phyloP scores from a whole-genome alignment of 1,284 basidiomycete species.

The Sporisorium scitamineum region DNA sequence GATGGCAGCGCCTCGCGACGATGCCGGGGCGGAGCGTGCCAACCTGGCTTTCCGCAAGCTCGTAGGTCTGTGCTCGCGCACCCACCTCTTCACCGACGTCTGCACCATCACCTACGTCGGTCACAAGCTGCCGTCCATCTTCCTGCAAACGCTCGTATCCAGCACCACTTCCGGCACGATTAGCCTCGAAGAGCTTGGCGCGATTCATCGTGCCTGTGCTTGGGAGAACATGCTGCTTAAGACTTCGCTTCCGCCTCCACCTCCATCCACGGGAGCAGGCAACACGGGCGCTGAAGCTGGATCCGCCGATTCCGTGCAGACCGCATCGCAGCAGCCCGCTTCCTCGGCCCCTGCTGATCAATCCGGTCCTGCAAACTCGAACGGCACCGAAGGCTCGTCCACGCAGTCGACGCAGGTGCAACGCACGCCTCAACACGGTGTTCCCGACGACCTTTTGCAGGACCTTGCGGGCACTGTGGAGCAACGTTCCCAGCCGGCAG shows the following conservation, averaged over 20 bases:
- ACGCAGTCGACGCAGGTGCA: slow-evolving; percentile 21
- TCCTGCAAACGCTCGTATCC: slow-evolving; percentile 74
- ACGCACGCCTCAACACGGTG: slow-evolving; percentile 39
- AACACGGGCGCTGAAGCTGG: slow-evolving; percentile 22
- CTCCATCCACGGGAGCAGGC: slow-evolving; percentile 6
- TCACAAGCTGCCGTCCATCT: slow-evolving; percentile 79
- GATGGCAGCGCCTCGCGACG: slow-evolving; percentile 36
- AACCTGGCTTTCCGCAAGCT: slow-evolving; percentile 81
- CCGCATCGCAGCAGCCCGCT: slow-evolving; percentile 4
- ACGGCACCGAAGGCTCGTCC: slow-evolving; percentile 4
- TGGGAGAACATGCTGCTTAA: slow-evolving; percentile 89
- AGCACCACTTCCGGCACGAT: slow-evolving; percentile 74
- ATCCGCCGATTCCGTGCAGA: slow-evolving; percentile 18
- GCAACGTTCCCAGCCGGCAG: slow-evolving; percentile 17
- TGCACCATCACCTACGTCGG: slow-evolving; percentile 86
- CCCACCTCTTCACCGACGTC: slow-evolving; percentile 87
- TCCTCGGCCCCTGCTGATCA: neutral
- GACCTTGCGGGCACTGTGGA: slow-evolving; percentile 51
- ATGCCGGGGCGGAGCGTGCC: slow-evolving; percentile 72
- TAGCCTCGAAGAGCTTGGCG: slow-evolving; percentile 78
- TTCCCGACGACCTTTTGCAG: slow-evolving; percentile 42
- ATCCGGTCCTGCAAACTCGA: slow-evolving; percentile 5
- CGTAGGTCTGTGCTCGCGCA: slow-evolving; percentile 81
- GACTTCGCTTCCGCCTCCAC: slow-evolving; percentile 51
- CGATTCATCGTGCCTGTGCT: slow-evolving; percentile 83